Percentiles rank a stretch among this genome's conserved stretches.
Conservation (phyloP, 2,329 filamentous ascomycete species). For the Escovopsis sp. region DNA sequence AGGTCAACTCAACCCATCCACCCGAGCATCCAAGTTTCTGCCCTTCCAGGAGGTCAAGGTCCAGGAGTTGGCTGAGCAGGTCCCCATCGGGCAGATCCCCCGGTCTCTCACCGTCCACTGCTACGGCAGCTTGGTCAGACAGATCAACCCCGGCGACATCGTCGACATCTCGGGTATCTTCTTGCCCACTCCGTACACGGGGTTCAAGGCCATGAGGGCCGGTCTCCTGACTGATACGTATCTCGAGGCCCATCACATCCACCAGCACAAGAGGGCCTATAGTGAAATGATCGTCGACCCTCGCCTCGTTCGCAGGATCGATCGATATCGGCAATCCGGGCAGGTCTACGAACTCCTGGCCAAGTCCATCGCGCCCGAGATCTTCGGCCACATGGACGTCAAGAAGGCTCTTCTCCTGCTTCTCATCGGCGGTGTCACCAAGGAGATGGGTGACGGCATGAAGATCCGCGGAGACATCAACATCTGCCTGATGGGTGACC, state of each 20-base stretch:
- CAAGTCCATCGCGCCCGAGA: slow-evolving; percentile 92
- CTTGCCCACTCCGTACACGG: slow-evolving; percentile 94
- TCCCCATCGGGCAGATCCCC: slow-evolving; percentile 94
- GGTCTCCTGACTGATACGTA: slow-evolving; percentile 96
- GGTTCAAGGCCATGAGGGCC: slow-evolving; percentile 91
- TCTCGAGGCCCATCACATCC: slow-evolving; percentile 82
- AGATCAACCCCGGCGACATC: slow-evolving; percentile 85
- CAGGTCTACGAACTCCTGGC: slow-evolving; percentile 93
- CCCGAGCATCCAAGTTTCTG: slow-evolving; percentile 90
- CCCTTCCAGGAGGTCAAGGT: slow-evolving; percentile 98
- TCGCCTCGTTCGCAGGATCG: slow-evolving; percentile 66
- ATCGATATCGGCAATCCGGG: slow-evolving; percentile 68
- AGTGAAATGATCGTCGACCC: slow-evolving; percentile 79
- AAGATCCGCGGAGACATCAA: slow-evolving; percentile 98
- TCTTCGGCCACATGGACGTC: slow-evolving; percentile 89
- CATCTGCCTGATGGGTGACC: slow-evolving; percentile 96
- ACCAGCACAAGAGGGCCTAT: slow-evolving; percentile 97
- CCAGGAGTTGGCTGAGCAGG: slow-evolving; percentile 98
- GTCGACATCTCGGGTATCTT: slow-evolving; percentile 93
- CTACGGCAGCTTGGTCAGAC: slow-evolving; percentile 70
- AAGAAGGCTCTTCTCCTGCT: slow-evolving; percentile 96
- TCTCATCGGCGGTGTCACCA: slow-evolving; percentile 88
- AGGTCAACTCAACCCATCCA: slow-evolving; percentile 85
- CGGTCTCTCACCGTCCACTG: slow-evolving; percentile 80
- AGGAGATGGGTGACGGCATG: slow-evolving; percentile 97